These are phyloP conservation scores for Pseudomicrostroma phylloplanum DNA, from an alignment of 1,284 basidiomycete genomes.

Conservation along the genomic window DNA sequence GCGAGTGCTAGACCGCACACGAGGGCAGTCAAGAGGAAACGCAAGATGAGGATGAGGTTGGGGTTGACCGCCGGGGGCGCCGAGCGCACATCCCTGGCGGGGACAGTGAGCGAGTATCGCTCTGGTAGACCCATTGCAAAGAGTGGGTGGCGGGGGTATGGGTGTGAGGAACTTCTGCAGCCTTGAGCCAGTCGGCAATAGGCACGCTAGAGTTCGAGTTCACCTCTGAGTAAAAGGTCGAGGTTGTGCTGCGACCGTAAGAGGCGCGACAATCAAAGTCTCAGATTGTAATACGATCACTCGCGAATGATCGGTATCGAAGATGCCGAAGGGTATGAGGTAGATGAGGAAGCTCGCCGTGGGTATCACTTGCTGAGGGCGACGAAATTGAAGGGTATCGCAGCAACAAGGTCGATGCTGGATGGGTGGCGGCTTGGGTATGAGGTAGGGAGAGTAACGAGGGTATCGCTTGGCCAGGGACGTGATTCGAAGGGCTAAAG, in stretches of 20 bases:
- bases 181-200: not conserved
- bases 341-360: not conserved
- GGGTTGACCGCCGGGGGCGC: conserved; percentile 38
- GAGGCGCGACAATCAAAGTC: not conserved
- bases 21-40: conserved; percentile 42
- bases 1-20: conserved; percentile 41
- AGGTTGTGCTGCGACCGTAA: not conserved
- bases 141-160: not conserved
- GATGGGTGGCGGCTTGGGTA: not conserved
- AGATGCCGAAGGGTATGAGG: not conserved
- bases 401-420: not conserved
- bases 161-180: not conserved
- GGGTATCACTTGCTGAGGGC: no score
- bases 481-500: not conserved
- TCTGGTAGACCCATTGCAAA: conserved; percentile 40
- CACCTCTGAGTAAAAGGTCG: not conserved
- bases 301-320: not conserved
- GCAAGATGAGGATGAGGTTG: conserved; percentile 38
- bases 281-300: no score
- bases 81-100: conserved; percentile 21
- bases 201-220: not conserved
- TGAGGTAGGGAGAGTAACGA: no score
- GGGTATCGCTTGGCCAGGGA: no score
- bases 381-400: no score
- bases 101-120: conserved; percentile 35